Base-by-base conservation (phyloP, 257 asterid genomes). In the Solanum microdontum region DNA sequence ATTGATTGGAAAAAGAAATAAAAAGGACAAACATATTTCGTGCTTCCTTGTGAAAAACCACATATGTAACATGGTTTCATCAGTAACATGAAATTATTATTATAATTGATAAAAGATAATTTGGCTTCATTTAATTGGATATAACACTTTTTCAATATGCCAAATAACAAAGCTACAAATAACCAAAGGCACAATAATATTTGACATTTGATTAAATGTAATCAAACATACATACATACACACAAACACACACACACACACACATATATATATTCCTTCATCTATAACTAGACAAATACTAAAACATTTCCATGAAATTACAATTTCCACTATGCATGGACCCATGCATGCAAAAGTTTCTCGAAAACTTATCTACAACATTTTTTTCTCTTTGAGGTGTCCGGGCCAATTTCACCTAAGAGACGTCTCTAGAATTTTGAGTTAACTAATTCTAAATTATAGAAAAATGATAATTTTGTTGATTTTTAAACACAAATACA, bases 201-300 rank as follows among this genome's bases (percentile, higher is more conserved):
- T 43, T 12, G 75, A 40, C 83, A 33, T 43, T 13, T 58, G 55
- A 39, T 87, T 62, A 77, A 32, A 8, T 30, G n/a, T 10, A 64
- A n/a, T 19, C 82, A 83, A 10, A 84, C 83, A 75, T 26, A 55
- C 3, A 51, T 15, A 26, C n/a, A n/a, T n/a, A n/a, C n/a, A n/a
- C n/a, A n/a, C 82, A 83, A 10, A 84, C 83, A 75, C 23, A 55
- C 3, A n/a, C n/a, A n/a, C n/a, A n/a, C n/a, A n/a, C n/a, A n/a
- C n/a, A n/a, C n/a, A 43, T 19, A 26, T 14, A 43, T 66, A 87
- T 70, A 73, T 62, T 84, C 36, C 58, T 13, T 45, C 11, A 17
- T 6, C 60, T 69, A 58, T 79, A 87, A 88, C 10, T 86, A 55
- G 92, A 89, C 93, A 88, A 73, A 88, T 76, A 73, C 93, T 84